Percentiles rank a stretch among this genome's conserved stretches.
Conservation (phyloP, 2,329 filamentous ascomycete genomes). For the Colletotrichum sojae region DNA sequence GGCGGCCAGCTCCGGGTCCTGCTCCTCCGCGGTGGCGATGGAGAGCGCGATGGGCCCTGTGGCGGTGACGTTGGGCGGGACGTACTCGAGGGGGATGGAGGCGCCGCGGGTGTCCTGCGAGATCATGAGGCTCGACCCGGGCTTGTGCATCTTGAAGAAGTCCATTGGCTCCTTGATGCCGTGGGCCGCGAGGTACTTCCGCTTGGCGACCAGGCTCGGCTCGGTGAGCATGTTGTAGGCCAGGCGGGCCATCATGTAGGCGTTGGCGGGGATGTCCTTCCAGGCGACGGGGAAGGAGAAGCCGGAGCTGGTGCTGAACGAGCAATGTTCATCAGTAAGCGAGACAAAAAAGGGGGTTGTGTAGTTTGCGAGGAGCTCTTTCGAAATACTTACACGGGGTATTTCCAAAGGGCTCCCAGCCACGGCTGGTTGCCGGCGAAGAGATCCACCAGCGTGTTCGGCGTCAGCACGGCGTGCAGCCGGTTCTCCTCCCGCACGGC, state of each 20-base stretch:
- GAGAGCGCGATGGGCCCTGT: slow-evolving; percentile 45
- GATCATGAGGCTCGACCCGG: slow-evolving; percentile 45
- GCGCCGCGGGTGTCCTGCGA: slow-evolving; percentile 46
- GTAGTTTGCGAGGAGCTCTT: not conserved
- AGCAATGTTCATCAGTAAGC: too few species aligned
- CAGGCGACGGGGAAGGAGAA: slow-evolving; percentile 61
- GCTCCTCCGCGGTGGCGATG: slow-evolving; percentile 42
- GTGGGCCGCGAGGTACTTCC: slow-evolving; percentile 18
- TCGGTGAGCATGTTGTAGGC: slow-evolving; percentile 35
- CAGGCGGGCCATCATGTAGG: slow-evolving; percentile 45
- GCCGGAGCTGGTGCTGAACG: slow-evolving; percentile 56
- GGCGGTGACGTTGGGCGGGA: slow-evolving; percentile 43
- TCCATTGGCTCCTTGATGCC: slow-evolving; percentile 45
- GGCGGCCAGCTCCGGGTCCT: slow-evolving; percentile 44
- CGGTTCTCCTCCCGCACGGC: slow-evolving; percentile 43
- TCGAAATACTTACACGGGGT: slow-evolving; percentile 52
- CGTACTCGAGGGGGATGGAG: slow-evolving; percentile 43
- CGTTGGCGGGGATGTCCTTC: slow-evolving; percentile 57
- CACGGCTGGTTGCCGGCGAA: slow-evolving; percentile 55
- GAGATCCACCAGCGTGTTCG: slow-evolving; percentile 59
- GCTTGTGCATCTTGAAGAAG: slow-evolving; percentile 39
- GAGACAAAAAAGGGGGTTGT: not conserved
- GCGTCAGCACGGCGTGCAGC: slow-evolving; percentile 56
- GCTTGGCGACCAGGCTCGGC: not conserved
- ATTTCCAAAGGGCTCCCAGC: slow-evolving; percentile 54